These are phyloP conservation scores for Phialophora expanda DNA, from an alignment of 2,329 filamentous ascomycete species.

Conservation along the genomic window DNA sequence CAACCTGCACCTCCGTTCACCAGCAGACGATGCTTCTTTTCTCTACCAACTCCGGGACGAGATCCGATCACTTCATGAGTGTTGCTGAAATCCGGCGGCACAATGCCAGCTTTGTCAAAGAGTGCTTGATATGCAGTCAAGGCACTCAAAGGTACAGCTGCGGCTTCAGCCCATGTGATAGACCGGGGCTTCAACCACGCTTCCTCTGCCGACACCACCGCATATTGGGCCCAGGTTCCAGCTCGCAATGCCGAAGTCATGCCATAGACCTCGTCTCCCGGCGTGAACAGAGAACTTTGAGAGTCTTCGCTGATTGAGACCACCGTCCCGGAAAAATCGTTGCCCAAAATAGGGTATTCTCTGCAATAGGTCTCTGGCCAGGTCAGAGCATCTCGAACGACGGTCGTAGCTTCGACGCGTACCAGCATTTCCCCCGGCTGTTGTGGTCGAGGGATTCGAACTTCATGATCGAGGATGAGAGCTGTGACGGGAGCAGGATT, in stretches of 20 bases:
- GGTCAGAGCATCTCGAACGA: constrained; percentile 40
- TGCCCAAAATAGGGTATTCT: constrained; percentile 31
- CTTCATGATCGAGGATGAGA: constrained; percentile 35
- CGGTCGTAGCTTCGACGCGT: constrained; percentile 39
- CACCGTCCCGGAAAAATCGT: constrained; percentile 35
- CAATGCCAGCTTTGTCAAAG: constrained; percentile 40
- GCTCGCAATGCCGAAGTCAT: constrained; percentile 39
- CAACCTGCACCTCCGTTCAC: constrained; percentile 49
- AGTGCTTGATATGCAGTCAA: constrained; percentile 45
- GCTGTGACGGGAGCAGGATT: constrained; percentile 31
- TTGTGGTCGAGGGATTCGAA: constrained; percentile 37
- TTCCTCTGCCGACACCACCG: constrained; percentile 38
- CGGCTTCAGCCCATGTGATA: constrained; percentile 39
- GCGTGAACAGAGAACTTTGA: constrained; percentile 30
- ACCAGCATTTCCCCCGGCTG: constrained; percentile 37
- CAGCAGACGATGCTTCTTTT: constrained; percentile 38
- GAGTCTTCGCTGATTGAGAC: constrained; percentile 17
- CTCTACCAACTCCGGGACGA: not conserved
- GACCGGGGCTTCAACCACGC: constrained; percentile 38
- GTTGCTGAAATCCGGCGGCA: constrained; percentile 18
- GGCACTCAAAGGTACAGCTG: constrained; percentile 42
- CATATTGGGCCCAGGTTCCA: constrained; percentile 43
- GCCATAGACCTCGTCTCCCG: constrained; percentile 43
- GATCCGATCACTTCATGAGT: not conserved
- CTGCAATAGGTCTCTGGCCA: constrained; percentile 43